Base-by-base conservation (phyloP, 352 stramenopile species). In the Globisporangium ultimum region DNA sequence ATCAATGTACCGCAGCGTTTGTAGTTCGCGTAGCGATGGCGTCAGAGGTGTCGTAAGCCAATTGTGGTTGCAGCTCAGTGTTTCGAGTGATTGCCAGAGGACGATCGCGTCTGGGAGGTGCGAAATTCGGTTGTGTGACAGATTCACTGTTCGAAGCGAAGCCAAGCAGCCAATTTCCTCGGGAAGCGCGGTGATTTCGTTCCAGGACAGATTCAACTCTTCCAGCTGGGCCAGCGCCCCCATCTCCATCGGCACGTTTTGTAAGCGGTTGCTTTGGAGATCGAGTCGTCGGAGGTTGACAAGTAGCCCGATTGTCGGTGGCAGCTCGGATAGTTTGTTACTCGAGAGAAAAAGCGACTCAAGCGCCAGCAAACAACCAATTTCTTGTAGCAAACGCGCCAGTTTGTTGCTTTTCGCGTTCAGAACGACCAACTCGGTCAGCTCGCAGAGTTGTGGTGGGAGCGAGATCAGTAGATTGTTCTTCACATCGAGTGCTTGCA, bases 131-230 rank as follows among this genome's bases (percentile, higher is more conserved):
- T 95, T 95, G 58, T 84, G 72, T 10, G 70, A 78, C 11, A 88
- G 42, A 54, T 84, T 49, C 40, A 91, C 32, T 6, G 40, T 28
- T 11, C 60, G 59, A 2, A 95, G 60, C 4, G 62, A 70, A 10
- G 54, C 53, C 11, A 88, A 67, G 34, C 72, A 88, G 1, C 84
- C 79, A 14, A 92, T 68, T 41, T 85, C 78, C 48, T 88, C 72
- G 1, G 86, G 86, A 2, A 95, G 63, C 17, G 32, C 14, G 0
- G 47, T 17, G 15, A 93, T 58, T 38, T 75, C 57, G 65, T 93
- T 93, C 71, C 79, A 84, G 15, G 76, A 78, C 20, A 92, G 40
- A 43, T 86, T 56, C 15, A 95, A 63, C 48, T 78, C 63, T 12
- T 60, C 53, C 38, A 91, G 54, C n/a, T 74, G 66, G 6, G 72